These are phyloP conservation scores for Scheffersomyces stambukii DNA, from an alignment of 1,139 yeast genomes.

Conservation along the genomic window DNA sequence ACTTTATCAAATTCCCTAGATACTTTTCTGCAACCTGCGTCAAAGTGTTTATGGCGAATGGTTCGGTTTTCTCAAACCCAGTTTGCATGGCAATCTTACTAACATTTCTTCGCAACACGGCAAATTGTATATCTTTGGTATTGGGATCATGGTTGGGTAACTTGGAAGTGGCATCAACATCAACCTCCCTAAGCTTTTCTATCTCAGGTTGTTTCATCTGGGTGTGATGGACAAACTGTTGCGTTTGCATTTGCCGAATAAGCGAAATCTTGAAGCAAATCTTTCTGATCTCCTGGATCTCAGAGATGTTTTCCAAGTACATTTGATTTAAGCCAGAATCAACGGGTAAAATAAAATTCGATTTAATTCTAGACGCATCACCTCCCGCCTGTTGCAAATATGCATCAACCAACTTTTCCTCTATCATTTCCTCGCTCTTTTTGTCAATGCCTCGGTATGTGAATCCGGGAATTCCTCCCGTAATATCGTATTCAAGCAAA, in stretches of 20 bases:
- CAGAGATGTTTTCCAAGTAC: conserved; percentile 61
- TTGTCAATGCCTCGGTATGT: conserved; percentile 49
- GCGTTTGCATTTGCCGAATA: conserved; percentile 88
- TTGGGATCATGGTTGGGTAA: conserved; percentile 62
- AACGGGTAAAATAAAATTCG: conserved; percentile 30
- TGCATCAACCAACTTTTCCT: conserved; percentile 43
- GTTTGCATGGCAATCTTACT: conserved; percentile 86
- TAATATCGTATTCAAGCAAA: conserved; percentile 77
- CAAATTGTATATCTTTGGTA: conserved; percentile 55
- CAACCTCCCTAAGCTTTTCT: conserved; percentile 59
- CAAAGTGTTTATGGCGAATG: conserved; percentile 71
- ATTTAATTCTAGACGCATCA: conserved; percentile 22
- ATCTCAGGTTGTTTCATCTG: conserved; percentile 70
- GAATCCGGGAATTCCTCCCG: conserved; percentile 75
- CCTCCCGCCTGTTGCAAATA: conserved; percentile 28
- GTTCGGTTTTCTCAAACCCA: conserved; percentile 85
- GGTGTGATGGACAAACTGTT: conserved; percentile 68
- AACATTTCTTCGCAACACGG: conserved; percentile 64
- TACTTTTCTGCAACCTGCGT: conserved; percentile 84
- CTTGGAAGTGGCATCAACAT: conserved; percentile 75
- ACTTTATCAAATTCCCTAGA: conserved; percentile 66
- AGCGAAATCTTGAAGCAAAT: conserved; percentile 85
- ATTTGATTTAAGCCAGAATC: conserved; percentile 59
- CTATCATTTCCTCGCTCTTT: conserved; percentile 43
- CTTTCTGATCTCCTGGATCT: conserved; percentile 84